Conservation (phyloP, 202 grass and related monocot species). For the Eragrostis tef region DNA sequence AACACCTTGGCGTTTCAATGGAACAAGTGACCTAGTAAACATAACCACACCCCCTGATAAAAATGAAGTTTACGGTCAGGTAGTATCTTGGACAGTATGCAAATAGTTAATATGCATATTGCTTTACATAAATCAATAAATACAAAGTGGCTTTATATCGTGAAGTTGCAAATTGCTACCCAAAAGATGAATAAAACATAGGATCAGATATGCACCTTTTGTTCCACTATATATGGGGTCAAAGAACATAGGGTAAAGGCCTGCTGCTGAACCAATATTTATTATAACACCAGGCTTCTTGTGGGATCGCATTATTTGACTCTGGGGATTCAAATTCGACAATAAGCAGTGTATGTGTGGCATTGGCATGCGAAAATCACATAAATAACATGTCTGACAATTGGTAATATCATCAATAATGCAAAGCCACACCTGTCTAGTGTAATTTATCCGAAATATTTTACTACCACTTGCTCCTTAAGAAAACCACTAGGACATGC, state of each 20-base stretch:
- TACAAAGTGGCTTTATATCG: not conserved
- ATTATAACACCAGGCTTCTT: constrained; percentile 94
- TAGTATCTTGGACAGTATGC: constrained; percentile 7
- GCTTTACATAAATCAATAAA: constrained; percentile 22
- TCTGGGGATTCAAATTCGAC: constrained; percentile 53
- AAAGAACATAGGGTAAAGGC: constrained; percentile 74
- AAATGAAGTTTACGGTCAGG: constrained; percentile 40
- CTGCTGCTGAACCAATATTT: constrained; percentile 91
- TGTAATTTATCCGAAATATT: not conserved
- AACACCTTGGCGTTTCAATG: constrained; percentile 73
- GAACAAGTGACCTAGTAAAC: constrained; percentile 89
- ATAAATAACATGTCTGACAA: not conserved
- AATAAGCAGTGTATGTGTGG: constrained; percentile 24
- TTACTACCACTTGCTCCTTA: constrained; percentile 29
- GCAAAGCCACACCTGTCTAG: constrained; percentile 9
- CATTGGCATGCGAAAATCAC: constrained; percentile 35
- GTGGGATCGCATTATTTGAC: constrained; percentile 76
- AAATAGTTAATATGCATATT: constrained; percentile 28
- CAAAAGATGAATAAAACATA: constrained; percentile 20
- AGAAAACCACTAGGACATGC: constrained; percentile 17
- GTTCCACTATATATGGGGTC: constrained; percentile 83
- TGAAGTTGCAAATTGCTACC: constrained; percentile 3
- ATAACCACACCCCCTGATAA: constrained; percentile 87
- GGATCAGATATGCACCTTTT: constrained; percentile 68
- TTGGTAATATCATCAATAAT: constrained; percentile 32